phyloP scores from a whole-genome alignment of 306 rosid species.

The Cucumis melo region DNA sequence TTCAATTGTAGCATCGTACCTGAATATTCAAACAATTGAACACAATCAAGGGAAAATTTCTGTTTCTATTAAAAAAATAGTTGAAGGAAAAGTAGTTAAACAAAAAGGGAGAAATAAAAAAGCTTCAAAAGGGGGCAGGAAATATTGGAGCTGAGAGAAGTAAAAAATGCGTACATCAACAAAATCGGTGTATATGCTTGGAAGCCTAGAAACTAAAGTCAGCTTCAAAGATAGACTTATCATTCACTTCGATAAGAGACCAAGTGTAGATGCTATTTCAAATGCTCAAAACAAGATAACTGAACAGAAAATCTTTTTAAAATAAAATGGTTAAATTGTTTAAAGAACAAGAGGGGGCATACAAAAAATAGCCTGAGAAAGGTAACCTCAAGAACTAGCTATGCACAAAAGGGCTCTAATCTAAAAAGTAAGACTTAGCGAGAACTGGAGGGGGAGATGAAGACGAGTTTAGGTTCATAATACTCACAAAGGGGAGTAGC shows the following conservation, averaged over 20 bases:
- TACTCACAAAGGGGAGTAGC: background rate
- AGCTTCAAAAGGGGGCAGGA: background rate
- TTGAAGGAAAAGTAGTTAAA: slow-evolving; percentile 8
- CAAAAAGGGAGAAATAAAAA: background rate
- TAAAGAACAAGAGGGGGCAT: background rate
- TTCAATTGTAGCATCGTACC: slow-evolving; percentile 82
- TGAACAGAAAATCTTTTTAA: background rate
- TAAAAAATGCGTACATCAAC: background rate
- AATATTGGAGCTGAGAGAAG: background rate
- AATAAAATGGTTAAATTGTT: background rate
- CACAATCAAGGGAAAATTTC: slow-evolving; percentile 6
- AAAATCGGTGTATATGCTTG: background rate
- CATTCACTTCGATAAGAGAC: background rate
- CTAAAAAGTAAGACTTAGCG: background rate
- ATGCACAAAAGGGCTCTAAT: background rate
- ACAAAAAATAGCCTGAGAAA: background rate
- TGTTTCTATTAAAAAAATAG: background rate
- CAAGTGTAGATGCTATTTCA: background rate
- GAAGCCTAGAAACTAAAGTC: background rate
- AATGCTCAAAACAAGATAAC: background rate
- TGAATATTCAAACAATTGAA: slow-evolving; percentile 37
- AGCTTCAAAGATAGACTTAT: background rate
- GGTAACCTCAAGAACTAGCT: background rate
- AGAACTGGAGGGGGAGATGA: background rate
- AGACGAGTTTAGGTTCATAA: background rate